phyloP scores from a whole-genome alignment of 441 rosid species.

The Aleurites moluccanus region DNA sequence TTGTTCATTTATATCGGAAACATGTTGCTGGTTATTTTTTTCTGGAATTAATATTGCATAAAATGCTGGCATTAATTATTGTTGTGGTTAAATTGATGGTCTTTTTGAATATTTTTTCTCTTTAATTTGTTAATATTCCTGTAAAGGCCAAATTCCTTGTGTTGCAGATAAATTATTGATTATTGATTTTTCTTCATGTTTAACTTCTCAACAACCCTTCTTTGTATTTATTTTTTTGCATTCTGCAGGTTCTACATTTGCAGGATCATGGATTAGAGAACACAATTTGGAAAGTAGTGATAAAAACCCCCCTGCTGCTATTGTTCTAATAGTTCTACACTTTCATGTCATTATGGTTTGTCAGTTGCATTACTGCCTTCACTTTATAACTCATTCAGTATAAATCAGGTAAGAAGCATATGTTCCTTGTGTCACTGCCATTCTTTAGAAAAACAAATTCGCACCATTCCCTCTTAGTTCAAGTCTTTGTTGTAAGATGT shows the following conservation, averaged over 20 bases:
- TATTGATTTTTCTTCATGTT: conserved; percentile 99
- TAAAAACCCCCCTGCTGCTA: conserved; percentile 84
- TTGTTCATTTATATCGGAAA: background rate
- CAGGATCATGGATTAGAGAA: conserved; percentile 61
- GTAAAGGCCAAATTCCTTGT: conserved; percentile 21
- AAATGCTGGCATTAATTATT: conserved; percentile 6
- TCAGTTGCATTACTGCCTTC: conserved; percentile 89
- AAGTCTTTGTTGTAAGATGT: background rate
- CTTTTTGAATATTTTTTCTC: conserved; percentile 14
- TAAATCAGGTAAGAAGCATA: conserved; percentile 70
- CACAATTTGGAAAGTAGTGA: conserved; percentile 74
- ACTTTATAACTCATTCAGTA: conserved; percentile 90
- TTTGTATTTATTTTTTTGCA: conserved; percentile 83
- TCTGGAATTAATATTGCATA: background rate
- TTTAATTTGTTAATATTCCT: background rate
- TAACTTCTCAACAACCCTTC: conserved; percentile 76
- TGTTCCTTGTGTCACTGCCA: conserved; percentile 1
- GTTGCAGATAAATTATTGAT: conserved; percentile 94
- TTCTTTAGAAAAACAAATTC: background rate
- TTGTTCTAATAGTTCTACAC: conserved; percentile 65
- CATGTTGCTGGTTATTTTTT: background rate
- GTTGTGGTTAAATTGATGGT: conserved; percentile 6
- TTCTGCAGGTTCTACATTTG: conserved; percentile 92
- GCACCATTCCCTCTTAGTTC: background rate
- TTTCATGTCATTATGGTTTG: conserved; percentile 90